Percentiles rank a stretch among this genome's conserved stretches.
Evolutionary conservation across 208 protist species (phyloP).

Genomic region (Trypanosoma melophagium): DNA sequence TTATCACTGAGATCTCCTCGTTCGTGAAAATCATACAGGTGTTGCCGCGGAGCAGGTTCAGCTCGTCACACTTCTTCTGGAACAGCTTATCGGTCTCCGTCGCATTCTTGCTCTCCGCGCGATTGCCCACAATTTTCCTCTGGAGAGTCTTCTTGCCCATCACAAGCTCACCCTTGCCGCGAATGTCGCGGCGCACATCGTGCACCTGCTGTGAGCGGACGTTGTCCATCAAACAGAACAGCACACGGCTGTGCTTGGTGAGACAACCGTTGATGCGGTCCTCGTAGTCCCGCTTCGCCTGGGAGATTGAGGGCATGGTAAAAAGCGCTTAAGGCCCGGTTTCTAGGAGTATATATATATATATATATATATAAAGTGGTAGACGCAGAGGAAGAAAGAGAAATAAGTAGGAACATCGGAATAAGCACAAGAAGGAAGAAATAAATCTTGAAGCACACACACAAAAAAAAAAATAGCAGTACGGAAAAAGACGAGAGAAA

Average conservation of each 20-base stretch:
- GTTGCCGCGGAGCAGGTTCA: constrained; percentile 92
- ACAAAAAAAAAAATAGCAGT: constrained; percentile 22
- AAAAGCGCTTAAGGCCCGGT: not conserved
- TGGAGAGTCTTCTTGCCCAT: constrained; percentile 99
- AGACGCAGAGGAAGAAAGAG: constrained; percentile 27
- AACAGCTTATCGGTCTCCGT: constrained; percentile 59
- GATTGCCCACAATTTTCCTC: constrained; percentile 92
- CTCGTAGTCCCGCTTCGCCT: constrained; percentile 88
- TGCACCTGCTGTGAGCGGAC: constrained; percentile 98
- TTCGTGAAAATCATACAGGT: constrained; percentile 98
- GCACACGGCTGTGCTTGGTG: constrained; percentile 93
- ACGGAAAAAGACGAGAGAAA: too few species aligned
- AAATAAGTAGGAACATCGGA: not conserved
- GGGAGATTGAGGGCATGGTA: constrained; percentile 59
- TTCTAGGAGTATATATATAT: not conserved
- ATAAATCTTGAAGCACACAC: not conserved
- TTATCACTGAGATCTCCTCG: constrained; percentile 90
- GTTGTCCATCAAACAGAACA: constrained; percentile 97
- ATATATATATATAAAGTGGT: not conserved
- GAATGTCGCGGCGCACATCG: constrained; percentile 93
- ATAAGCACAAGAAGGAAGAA: not conserved
- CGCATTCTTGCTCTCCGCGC: constrained; percentile 51
- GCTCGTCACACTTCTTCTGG: constrained; percentile 50
- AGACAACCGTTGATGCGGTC: constrained; percentile 90
- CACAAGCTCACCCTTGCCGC: constrained; percentile 95